These are phyloP conservation scores for Akanthomyces muscarius DNA, from an alignment of 2,329 filamentous ascomycete species.

Conservation along the genomic window DNA sequence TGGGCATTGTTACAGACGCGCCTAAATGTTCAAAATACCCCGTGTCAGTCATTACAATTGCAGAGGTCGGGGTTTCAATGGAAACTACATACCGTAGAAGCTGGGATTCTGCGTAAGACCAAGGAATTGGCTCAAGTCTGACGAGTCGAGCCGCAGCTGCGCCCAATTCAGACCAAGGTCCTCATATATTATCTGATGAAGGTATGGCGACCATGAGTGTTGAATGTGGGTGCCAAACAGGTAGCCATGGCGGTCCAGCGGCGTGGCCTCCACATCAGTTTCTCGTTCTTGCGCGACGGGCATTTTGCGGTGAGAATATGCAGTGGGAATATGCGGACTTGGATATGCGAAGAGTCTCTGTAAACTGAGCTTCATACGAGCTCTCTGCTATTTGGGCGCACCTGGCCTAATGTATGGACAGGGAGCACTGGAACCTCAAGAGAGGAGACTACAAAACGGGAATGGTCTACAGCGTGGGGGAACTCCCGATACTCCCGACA, in stretches of 20 bases:
- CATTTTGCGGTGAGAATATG: not conserved
- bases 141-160: conserved; percentile 50
- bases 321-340: not conserved
- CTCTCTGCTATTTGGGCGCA: not conserved
- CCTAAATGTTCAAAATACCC: conserved; percentile 35
- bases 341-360: not conserved
- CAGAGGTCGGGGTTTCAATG: not conserved
- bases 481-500: too few species aligned
- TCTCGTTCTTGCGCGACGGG: not conserved
- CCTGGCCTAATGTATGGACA: not conserved
- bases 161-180: conserved; percentile 47
- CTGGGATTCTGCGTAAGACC: conserved; percentile 50
- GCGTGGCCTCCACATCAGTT: conserved; percentile 20
- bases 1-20: conserved; percentile 76
- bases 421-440: too few species aligned
- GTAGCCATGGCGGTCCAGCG: conserved; percentile 46
- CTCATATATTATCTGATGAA: conserved; percentile 53
- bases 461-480: not conserved
- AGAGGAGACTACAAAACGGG: not conserved
- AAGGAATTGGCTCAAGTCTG: conserved; percentile 46
- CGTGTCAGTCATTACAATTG: not conserved
- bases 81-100: conserved; percentile 52
- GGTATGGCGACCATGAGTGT: conserved; percentile 51
- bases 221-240: conserved; percentile 56
- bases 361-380: not conserved